Conservation (phyloP, 208 protist genomes). For the Trichomonas tenax region DNA sequence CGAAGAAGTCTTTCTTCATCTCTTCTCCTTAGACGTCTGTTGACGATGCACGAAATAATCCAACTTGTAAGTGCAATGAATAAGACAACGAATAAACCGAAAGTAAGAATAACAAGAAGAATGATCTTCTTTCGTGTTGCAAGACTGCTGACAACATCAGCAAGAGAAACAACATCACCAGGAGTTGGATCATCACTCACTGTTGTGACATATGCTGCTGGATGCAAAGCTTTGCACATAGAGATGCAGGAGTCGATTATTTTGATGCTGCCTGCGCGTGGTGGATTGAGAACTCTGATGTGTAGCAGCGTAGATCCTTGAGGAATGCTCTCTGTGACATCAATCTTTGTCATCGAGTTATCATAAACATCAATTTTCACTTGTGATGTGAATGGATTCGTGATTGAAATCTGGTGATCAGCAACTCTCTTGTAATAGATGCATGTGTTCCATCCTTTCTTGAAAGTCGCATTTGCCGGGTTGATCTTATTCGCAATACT, state of each 20-base stretch:
- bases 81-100: background rate
- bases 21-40: background rate
- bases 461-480: background rate
- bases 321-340: background rate
- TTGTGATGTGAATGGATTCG: background rate
- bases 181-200: background rate
- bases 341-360: background rate
- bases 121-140: background rate
- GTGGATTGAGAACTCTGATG: background rate
- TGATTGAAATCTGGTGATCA: background rate
- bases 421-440: background rate
- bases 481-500: background rate
- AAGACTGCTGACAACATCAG: background rate
- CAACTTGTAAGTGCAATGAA: background rate
- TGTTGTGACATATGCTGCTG: background rate
- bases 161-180: background rate
- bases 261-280: background rate
- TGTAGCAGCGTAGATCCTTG: background rate
- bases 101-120: background rate
- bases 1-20: background rate
- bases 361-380: background rate
- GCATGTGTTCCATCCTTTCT: background rate
- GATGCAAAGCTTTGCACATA: background rate
- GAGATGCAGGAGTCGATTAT: background rate
- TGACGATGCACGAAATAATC: background rate